Conservation (phyloP, 305 asterid genomes). For the Rubia balearica region DNA sequence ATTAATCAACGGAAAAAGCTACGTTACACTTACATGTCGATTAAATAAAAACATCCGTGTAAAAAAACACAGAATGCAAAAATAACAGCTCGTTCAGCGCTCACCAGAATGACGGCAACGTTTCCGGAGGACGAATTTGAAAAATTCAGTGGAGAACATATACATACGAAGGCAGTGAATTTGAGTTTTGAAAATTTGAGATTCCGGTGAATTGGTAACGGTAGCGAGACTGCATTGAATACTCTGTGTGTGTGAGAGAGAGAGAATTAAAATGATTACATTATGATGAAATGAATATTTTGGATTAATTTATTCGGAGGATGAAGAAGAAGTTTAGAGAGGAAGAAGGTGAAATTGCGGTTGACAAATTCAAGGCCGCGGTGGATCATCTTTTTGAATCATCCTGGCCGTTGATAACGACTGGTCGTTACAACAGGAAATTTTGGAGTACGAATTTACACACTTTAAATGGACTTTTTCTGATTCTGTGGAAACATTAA, state of each 20-base stretch:
- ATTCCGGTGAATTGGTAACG: conserved; percentile 9
- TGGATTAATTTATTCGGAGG: background rate
- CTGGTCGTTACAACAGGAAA: background rate
- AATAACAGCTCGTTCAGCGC: background rate
- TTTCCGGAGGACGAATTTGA: background rate
- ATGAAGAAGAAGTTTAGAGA: too few relatives aligned
- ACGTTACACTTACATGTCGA: background rate
- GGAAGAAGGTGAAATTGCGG: conserved; percentile 9
- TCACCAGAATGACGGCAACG: background rate
- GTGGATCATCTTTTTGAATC: background rate
- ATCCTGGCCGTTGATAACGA: conserved; percentile 11
- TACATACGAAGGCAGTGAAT: background rate
- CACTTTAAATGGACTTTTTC: background rate
- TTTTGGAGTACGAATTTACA: background rate
- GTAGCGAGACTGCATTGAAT: conserved; percentile 11
- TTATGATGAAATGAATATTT: background rate
- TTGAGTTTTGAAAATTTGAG: conserved; percentile 1
- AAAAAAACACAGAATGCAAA: background rate
- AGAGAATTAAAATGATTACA: background rate
- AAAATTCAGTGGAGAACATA: background rate
- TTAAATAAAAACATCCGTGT: background rate
- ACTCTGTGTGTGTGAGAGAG: too few relatives aligned
- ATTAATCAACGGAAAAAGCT: background rate
- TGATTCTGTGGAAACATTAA: background rate
- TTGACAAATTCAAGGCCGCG: background rate